A percentile compares a stretch with the other conserved stretches of the same genome.
These are phyloP conservation scores for Amyloporia xantha DNA, from an alignment of 768 basidiomycete genomes.

Conservation along the genomic window DNA sequence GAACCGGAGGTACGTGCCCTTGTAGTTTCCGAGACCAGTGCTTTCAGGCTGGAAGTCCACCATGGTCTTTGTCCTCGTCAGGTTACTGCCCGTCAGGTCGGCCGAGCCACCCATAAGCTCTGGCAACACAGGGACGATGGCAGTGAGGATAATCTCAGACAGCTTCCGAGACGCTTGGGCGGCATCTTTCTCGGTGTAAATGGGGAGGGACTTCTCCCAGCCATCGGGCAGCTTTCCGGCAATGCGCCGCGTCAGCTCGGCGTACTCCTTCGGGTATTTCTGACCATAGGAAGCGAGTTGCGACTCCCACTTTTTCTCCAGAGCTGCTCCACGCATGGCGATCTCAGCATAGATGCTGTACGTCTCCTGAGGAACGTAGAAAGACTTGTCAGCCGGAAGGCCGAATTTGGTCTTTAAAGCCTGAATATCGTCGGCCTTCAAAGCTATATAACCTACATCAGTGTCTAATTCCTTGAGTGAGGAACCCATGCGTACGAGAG, in stretches of 20 bases:
- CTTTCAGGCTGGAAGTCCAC: conserved; percentile 89
- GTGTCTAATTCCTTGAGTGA: no score
- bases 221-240: conserved; percentile 73
- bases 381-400: conserved; percentile 71
- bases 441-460: conserved; percentile 53
- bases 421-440: conserved; percentile 88
- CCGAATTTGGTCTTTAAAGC: conserved; percentile 79
- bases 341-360: conserved; percentile 61
- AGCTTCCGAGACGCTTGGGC: conserved; percentile 91
- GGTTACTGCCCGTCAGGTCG: conserved; percentile 87
- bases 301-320: conserved; percentile 69
- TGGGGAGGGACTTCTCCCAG: conserved; percentile 83
- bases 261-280: conserved; percentile 79
- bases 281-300: conserved; percentile 61
- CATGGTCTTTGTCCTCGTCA: conserved; percentile 80
- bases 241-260: conserved; percentile 82
- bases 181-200: conserved; percentile 76
- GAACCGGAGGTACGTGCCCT: conserved; percentile 89
- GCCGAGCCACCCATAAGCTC: conserved; percentile 88
- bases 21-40: conserved; percentile 77
- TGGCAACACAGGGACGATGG: conserved; percentile 67
- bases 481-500: conserved; percentile 53
- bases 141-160: conserved; percentile 82
- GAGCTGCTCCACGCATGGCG: conserved; percentile 65
- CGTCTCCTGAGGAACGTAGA: conserved; percentile 69